These are phyloP conservation scores for Stachybotrys chartarum DNA, from an alignment of 2,329 filamentous ascomycete species.

Conservation along the genomic window DNA sequence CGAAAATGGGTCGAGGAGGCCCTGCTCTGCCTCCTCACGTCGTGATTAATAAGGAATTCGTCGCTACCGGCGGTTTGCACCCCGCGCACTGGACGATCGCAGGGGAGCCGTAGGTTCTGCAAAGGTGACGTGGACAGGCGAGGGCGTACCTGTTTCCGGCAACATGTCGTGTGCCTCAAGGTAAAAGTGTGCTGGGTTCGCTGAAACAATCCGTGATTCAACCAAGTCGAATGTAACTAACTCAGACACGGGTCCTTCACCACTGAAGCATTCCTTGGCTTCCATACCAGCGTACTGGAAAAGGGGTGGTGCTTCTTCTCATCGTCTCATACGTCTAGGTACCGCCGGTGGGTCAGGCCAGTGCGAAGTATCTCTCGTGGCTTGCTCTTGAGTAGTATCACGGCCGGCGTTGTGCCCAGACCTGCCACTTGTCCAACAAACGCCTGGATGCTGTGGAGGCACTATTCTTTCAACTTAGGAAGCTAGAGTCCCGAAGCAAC, in stretches of 20 bases:
- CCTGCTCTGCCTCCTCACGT: background rate
- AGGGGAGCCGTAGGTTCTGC: background rate
- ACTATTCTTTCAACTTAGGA: background rate
- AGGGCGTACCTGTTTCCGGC: background rate
- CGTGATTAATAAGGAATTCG: background rate
- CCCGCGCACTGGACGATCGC: background rate
- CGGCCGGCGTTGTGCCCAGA: background rate
- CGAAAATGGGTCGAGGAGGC: too few relatives aligned
- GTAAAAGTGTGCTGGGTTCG: too few relatives aligned
- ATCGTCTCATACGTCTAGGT: too few relatives aligned
- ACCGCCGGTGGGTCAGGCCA: background rate
- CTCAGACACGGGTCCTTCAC: too few relatives aligned
- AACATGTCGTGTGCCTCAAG: background rate
- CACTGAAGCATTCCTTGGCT: too few relatives aligned
- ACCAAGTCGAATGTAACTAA: too few relatives aligned
- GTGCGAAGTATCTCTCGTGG: background rate
- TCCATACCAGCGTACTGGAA: too few relatives aligned
- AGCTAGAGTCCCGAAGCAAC: background rate
- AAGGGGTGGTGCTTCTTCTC: too few relatives aligned
- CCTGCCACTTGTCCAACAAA: background rate
- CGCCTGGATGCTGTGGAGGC: background rate
- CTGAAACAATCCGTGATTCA: too few relatives aligned
- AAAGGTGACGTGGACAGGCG: background rate
- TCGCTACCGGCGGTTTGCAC: too few relatives aligned
- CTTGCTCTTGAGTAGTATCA: background rate